These are phyloP conservation scores for Rubroboletus pulcherrimus DNA, from an alignment of 768 basidiomycete genomes.

Conservation along the genomic window DNA sequence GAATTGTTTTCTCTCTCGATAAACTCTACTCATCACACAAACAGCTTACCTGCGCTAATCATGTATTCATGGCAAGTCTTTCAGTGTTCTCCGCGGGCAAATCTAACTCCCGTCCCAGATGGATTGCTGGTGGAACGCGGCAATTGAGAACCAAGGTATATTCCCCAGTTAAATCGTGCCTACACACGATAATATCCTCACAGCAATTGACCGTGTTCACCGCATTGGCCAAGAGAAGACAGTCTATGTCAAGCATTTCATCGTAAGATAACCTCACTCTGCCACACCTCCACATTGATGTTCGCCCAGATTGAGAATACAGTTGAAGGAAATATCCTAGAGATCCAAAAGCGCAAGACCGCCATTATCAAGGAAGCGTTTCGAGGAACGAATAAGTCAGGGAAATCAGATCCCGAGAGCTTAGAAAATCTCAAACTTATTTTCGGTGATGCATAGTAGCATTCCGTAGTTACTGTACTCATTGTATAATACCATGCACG, in stretches of 20 bases:
- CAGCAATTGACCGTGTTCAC: constrained; percentile 84
- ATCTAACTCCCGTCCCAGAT: constrained; percentile 46
- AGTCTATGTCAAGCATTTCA: constrained; percentile 82
- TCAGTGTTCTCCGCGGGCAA: no score
- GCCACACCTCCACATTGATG: neutral
- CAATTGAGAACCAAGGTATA: constrained; percentile 73
- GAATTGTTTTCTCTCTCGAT: neutral
- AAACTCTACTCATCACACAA: neutral
- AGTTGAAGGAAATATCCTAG: constrained; percentile 74
- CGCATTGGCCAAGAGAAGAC: constrained; percentile 79
- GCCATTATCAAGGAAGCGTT: constrained; percentile 86
- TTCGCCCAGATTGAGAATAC: constrained; percentile 58
- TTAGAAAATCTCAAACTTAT: constrained; percentile 67
- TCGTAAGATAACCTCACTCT: constrained; percentile 43
- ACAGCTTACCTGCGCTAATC: constrained; percentile 74
- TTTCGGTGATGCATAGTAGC: constrained; percentile 5
- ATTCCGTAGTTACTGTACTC: constrained; percentile 8
- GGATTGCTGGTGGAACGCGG: constrained; percentile 93
- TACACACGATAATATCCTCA: constrained; percentile 5
- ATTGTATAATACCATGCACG: constrained; percentile 29
- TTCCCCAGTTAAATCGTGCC: neutral
- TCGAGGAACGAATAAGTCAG: constrained; percentile 46
- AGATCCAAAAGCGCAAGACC: constrained; percentile 83
- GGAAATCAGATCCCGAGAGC: constrained; percentile 60
- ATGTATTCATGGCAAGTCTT: constrained; percentile 77